Percentiles rank a stretch among this genome's conserved stretches.
phyloP scores from a whole-genome alignment of 441 rosid genomes.

The Brassica hybrid region DNA sequence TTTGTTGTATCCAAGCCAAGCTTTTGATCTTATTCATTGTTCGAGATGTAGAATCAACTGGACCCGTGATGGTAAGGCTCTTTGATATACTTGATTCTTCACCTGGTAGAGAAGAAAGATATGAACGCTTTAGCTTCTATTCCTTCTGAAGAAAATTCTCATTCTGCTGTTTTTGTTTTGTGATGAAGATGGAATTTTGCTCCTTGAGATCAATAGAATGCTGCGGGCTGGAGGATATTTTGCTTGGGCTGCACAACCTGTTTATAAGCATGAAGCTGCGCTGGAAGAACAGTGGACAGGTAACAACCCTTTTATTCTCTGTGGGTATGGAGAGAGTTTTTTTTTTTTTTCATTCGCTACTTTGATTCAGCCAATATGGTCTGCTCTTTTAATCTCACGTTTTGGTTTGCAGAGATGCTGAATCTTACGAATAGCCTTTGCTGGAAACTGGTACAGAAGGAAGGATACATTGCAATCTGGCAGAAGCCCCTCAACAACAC shows the following conservation, averaged over 20 bases:
- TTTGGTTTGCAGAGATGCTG: constrained; percentile 95
- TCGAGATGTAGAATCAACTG: constrained; percentile 98
- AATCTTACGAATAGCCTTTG: constrained; percentile 89
- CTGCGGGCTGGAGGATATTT: constrained; percentile 97
- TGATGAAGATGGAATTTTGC: constrained; percentile 89
- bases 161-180: constrained; percentile 32
- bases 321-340: constrained; percentile 23
- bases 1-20: constrained; percentile 87
- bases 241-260: constrained; percentile 99
- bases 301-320: constrained; percentile 37
- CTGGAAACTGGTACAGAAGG: constrained; percentile 95
- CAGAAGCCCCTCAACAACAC: constrained; percentile 78
- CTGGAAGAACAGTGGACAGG: constrained; percentile 98
- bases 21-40: constrained; percentile 95
- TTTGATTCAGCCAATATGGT: constrained; percentile 13
- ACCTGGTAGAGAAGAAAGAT: background rate
- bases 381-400: no score
- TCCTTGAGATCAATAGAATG: constrained; percentile 95
- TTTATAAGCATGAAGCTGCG: constrained; percentile 86
- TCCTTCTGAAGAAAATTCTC: constrained; percentile 38
- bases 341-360: background rate
- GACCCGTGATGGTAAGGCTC: constrained; percentile 90
- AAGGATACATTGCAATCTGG: constrained; percentile 97
- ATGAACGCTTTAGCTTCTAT: background rate
- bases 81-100: constrained; percentile 15